These are phyloP conservation scores for Penicillium sp. DNA, from an alignment of 2,329 filamentous ascomycete genomes.

Conservation along the genomic window DNA sequence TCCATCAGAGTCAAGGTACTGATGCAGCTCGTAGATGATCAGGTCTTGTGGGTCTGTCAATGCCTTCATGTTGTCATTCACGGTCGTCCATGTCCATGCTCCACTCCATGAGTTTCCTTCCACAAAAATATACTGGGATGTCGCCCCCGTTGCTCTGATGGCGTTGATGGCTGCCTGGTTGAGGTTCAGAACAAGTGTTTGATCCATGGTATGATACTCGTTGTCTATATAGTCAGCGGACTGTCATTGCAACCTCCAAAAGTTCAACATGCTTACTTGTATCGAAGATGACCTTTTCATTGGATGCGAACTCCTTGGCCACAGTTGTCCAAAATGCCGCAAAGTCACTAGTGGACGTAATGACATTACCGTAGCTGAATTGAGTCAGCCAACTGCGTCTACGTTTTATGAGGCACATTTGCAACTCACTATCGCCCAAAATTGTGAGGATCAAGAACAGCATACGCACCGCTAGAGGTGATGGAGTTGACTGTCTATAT, in stretches of 20 bases:
- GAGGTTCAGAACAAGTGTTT: constrained; percentile 58
- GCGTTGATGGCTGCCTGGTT: constrained; percentile 66
- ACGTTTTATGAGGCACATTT: neutral
- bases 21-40: constrained; percentile 63
- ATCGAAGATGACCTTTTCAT: constrained; percentile 62
- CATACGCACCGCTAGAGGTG: constrained; percentile 51
- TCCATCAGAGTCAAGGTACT: constrained; percentile 61
- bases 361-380: constrained; percentile 41
- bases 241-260: neutral
- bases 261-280: constrained; percentile 44
- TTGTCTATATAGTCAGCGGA: constrained; percentile 48
- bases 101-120: constrained; percentile 55
- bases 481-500: constrained; percentile 39
- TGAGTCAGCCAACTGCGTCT: constrained; percentile 1
- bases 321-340: constrained; percentile 59
- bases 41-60: constrained; percentile 56
- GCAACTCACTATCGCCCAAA: constrained; percentile 43
- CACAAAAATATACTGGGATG: constrained; percentile 58
- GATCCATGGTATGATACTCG: constrained; percentile 65
- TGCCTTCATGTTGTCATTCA: constrained; percentile 46
- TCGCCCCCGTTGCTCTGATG: constrained; percentile 62
- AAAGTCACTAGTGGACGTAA: constrained; percentile 56
- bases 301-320: constrained; percentile 55
- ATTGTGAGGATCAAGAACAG: constrained; percentile 63
- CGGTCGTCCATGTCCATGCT: constrained; percentile 53